Conservation (phyloP, 345 rosid species). For the Microcos paniculata region DNA sequence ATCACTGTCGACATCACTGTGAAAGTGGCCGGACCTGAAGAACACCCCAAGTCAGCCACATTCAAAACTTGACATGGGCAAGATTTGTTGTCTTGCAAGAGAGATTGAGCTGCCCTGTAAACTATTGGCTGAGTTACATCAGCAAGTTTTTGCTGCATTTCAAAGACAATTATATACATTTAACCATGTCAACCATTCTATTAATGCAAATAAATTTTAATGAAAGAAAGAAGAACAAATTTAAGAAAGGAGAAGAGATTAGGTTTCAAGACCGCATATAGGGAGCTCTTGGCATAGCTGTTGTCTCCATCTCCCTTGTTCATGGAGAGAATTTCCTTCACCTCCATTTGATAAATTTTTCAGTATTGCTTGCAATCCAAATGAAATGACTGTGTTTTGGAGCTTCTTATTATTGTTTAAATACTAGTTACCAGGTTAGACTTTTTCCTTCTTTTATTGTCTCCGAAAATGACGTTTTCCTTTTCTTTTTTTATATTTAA, state of each 20-base stretch:
- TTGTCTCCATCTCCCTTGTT: neutral
- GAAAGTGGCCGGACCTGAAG: constrained; percentile 70
- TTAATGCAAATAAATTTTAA: neutral
- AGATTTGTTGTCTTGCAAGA: neutral
- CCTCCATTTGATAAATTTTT: neutral
- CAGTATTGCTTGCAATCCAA: no score
- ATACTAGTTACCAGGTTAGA: no score
- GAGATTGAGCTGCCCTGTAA: neutral
- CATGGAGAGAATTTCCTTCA: neutral
- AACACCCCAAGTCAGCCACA: constrained; percentile 76
- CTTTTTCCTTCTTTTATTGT: no score
- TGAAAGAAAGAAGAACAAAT: neutral
- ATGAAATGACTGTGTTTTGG: no score
- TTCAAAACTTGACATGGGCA: neutral
- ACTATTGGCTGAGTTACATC: neutral
- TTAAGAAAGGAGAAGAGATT: neutral
- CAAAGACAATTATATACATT: neutral
- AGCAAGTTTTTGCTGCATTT: neutral
- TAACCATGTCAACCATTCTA: neutral
- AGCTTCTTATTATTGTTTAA: no score
- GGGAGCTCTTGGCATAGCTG: neutral
- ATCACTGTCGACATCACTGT: constrained; percentile 6
- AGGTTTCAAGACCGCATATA: neutral
- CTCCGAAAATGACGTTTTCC: no score
- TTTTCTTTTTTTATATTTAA: no score